Evolutionary conservation across 2,329 filamentous ascomycete genomes (phyloP).

Genomic region (Diplodia corticola): DNA sequence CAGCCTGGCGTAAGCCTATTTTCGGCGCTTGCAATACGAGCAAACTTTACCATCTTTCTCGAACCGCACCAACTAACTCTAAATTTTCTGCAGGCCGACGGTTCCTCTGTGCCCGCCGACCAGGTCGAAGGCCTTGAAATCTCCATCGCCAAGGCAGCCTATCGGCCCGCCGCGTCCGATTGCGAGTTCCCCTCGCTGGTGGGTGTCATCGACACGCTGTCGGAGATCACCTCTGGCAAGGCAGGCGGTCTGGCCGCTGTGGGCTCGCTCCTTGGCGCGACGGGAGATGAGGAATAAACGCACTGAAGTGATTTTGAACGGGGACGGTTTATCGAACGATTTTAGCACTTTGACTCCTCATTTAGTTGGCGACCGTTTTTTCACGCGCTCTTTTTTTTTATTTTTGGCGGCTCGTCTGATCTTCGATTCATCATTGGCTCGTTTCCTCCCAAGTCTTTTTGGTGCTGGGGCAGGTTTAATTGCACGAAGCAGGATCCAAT

Average conservation of each 20-base stretch:
- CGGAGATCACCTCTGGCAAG: conserved; percentile 29
- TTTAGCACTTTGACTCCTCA: background rate
- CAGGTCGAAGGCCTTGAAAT: conserved; percentile 42
- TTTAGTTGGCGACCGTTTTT: background rate
- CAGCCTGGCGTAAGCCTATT: background rate
- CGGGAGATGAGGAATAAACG: background rate
- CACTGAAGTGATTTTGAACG: background rate
- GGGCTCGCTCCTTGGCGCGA: background rate
- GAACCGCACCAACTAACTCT: background rate
- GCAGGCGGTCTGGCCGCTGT: conserved; percentile 25
- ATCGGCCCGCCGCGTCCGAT: conserved; percentile 37
- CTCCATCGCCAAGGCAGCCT: conserved; percentile 41
- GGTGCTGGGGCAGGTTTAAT: background rate
- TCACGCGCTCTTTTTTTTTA: background rate
- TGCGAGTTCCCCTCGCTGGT: conserved; percentile 41
- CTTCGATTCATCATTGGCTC: background rate
- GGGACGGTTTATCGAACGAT: background rate
- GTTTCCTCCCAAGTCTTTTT: background rate
- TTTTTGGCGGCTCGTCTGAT: background rate
- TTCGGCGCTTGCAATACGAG: background rate
- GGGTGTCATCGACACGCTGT: conserved; percentile 34
- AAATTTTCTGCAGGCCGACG: conserved; percentile 36
- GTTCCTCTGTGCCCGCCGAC: conserved; percentile 34
- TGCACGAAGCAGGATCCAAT: background rate
- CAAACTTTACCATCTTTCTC: background rate